Evolutionary conservation across 331 rosid species (phyloP), one percentile per base, ranked within the genome.

Genomic region (Rosa hybrid): DNA sequence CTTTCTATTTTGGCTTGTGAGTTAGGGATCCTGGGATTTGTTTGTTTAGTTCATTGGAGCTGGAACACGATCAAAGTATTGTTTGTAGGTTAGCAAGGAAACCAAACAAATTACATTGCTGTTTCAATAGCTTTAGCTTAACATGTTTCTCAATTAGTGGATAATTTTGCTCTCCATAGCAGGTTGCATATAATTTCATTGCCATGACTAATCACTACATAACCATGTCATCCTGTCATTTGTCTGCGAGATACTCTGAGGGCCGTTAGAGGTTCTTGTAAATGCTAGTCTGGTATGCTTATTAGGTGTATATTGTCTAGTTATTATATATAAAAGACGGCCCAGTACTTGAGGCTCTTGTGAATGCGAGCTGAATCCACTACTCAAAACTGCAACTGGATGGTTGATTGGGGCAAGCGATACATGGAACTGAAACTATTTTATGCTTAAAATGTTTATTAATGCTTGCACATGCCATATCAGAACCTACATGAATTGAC

Each of bases 81-180:
- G 30, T 27, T 27, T 27, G 30, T 27, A 27, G 30, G 30, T 27
- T 27, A 27, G 30, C 30, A 27, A 27, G 30, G 30, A 27, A 27
- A 27, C 30, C 30, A 27, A 27, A 27, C 30, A 27, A 27, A 27
- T 27, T 27, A 27, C 30, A 27, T 27, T 27, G 30, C 30, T 27
- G 30, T 27, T 27, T 27, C 30, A 27, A 27, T 27, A 27, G 30
- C 30, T 27, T 27, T 27, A 27, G 30, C 30, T 27, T 27, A 27
- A 27, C 30, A 27, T 27, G 30, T 27, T 27, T 27, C 30, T 27
- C 30, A 27, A 27, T 27, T 39, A 80, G 71, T 69, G 53, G 77
- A 75, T 83, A 72, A 57, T 57, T 69, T 70, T 44, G n/a, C 63
- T 81, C 23, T 51, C 74, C 8, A 34, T 34, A 75, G 41, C 56